Percentiles rank a stretch among this genome's conserved stretches.
Conservation (phyloP, 208 protist genomes). For the Trypanosoma platydactyli region DNA sequence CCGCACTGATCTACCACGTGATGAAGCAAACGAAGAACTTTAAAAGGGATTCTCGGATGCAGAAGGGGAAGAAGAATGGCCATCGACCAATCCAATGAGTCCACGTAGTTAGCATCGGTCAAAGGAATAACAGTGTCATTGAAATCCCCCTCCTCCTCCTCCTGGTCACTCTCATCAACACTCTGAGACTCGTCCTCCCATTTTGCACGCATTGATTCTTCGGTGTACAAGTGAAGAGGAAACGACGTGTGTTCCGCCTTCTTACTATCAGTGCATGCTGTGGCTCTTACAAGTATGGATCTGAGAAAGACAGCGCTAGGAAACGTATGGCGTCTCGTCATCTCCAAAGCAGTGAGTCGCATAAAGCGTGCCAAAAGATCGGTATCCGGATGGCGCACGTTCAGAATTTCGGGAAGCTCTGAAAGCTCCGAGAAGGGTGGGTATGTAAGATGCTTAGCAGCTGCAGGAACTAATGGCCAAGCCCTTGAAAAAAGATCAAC, state of each 20-base stretch:
- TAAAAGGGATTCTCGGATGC: slow-evolving; percentile 33
- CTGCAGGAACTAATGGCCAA: slow-evolving; percentile 40
- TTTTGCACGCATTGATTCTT: slow-evolving; percentile 26
- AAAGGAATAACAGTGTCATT: slow-evolving; percentile 12
- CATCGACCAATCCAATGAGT: slow-evolving; percentile 66
- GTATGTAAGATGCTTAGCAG: slow-evolving; percentile 32
- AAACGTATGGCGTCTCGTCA: slow-evolving; percentile 27
- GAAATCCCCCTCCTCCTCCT: slow-evolving; percentile 12
- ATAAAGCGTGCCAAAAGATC: slow-evolving; percentile 56
- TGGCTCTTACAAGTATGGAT: slow-evolving; percentile 35
- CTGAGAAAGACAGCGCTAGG: slow-evolving; percentile 35
- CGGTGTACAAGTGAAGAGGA: slow-evolving; percentile 20
- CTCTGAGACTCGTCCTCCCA: slow-evolving; percentile 41
- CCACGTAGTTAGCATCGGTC: slow-evolving; percentile 33
- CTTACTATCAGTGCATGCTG: slow-evolving; percentile 27
- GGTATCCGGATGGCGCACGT: slow-evolving; percentile 39
- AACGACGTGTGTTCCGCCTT: slow-evolving; percentile 22
- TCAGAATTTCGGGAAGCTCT: slow-evolving; percentile 47
- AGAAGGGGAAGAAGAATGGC: slow-evolving; percentile 43
- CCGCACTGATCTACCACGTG: slow-evolving; percentile 59
- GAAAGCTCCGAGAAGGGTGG: slow-evolving; percentile 44
- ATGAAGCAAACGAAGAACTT: slow-evolving; percentile 56
- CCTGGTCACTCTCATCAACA: slow-evolving; percentile 21
- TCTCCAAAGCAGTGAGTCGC: slow-evolving; percentile 37
- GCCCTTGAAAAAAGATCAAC: slow-evolving; percentile 42